Evolutionary conservation across 345 rosid species (phyloP).

Genomic region (Dipteronia dyeriana): DNA sequence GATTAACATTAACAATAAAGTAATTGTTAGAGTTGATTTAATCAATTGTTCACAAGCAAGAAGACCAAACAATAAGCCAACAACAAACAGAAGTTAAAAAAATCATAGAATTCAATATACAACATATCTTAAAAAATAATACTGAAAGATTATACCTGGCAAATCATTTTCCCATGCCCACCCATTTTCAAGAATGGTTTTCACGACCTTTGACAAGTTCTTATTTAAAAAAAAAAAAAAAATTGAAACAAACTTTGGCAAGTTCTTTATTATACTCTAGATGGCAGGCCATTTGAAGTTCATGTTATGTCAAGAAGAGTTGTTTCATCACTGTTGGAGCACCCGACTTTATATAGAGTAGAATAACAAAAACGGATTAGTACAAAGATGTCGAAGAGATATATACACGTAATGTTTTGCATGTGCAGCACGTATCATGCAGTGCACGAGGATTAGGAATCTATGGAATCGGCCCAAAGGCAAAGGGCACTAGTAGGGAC

Average conservation of each 20-base stretch:
- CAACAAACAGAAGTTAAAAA: too few species aligned
- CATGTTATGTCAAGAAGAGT: not conserved
- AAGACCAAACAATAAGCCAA: not conserved
- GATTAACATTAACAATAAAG: not conserved
- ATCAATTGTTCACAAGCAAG: too few species aligned
- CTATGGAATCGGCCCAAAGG: too few species aligned
- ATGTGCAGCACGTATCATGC: too few species aligned
- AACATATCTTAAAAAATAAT: too few species aligned
- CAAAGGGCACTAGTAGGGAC: too few species aligned
- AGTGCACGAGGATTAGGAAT: too few species aligned
- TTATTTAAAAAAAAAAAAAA: too few species aligned
- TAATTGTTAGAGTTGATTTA: not conserved
- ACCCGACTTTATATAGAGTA: not conserved
- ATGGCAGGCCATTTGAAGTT: not conserved
- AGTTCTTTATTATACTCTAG: not conserved
- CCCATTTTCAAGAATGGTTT: not conserved
- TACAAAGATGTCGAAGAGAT: too few species aligned
- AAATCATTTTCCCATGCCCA: slow-evolving; percentile 4
- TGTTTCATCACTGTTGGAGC: not conserved
- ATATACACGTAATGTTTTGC: too few species aligned
- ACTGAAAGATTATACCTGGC: not conserved
- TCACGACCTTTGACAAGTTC: not conserved
- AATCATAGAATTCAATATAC: not conserved
- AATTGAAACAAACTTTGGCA: not conserved
- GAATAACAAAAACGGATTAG: too few species aligned